Conservation (phyloP, 805 yeast species). For the Schizosaccharomyces pombe region DNA sequence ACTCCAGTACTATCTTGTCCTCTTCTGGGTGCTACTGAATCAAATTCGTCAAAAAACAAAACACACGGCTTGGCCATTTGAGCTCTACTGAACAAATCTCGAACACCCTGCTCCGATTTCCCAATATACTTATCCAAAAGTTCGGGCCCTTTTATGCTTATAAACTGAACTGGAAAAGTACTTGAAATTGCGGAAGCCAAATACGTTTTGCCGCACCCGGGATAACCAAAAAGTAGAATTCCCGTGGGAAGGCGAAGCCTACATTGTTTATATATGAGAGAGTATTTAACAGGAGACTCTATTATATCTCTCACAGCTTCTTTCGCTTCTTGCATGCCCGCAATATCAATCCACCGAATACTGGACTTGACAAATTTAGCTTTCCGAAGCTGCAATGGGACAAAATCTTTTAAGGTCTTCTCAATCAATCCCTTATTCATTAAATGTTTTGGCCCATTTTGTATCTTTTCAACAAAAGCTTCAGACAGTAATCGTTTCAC, state of each 20-base stretch:
- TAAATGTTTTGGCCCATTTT: too few relatives aligned
- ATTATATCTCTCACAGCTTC: slow-evolving; percentile 56
- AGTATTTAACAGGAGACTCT: slow-evolving; percentile 93
- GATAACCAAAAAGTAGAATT: slow-evolving; percentile 73
- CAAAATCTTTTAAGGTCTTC: neutral
- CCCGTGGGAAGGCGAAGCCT: slow-evolving; percentile 80
- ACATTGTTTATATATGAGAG: slow-evolving; percentile 77
- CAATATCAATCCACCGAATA: neutral
- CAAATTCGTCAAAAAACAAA: slow-evolving; percentile 83
- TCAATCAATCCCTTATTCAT: neutral
- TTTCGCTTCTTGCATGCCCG: slow-evolving; percentile 46
- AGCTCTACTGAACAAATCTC: slow-evolving; percentile 84
- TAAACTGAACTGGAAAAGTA: slow-evolving; percentile 81
- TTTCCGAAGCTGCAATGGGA: neutral
- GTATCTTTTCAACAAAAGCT: too few relatives aligned
- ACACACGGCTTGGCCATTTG: slow-evolving; percentile 88
- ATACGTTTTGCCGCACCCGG: slow-evolving; percentile 92
- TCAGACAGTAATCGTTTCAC: too few relatives aligned
- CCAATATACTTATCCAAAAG: slow-evolving; percentile 87
- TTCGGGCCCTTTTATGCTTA: slow-evolving; percentile 88
- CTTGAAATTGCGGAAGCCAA: slow-evolving; percentile 83
- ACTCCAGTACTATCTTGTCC: slow-evolving; percentile 97
- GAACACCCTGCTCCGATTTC: slow-evolving; percentile 82
- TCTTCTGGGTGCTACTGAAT: slow-evolving; percentile 81
- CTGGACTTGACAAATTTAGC: neutral